Evolutionary conservation across 2,329 filamentous ascomycete genomes (phyloP), one percentile per base, ranked within the genome.

Genomic region (Rugonectria rugulosa): DNA sequence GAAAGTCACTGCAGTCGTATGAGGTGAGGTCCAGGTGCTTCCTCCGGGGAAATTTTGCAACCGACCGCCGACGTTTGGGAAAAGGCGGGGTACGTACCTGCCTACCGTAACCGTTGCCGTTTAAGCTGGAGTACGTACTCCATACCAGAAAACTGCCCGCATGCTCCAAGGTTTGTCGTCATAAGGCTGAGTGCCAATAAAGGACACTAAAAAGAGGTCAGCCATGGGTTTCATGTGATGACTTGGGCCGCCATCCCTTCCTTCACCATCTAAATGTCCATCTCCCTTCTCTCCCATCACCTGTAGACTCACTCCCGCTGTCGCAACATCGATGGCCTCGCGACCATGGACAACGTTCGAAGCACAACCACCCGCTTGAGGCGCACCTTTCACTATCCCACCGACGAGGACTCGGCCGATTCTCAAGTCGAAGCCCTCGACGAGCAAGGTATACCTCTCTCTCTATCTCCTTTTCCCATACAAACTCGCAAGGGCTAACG

Each of bases 371-470:
- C 89, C 47, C 87, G 90, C 60, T 78, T 95, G 38, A 88, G 92
- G 67, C 88, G 84, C 66, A 88, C 90, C 8, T 95, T 96, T 75
- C 84, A 83, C 57, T 95, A 94, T 75, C 89, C 89, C 5, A 74
- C 78, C 53, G 86, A 89, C 66, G 80, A 81, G 42, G 71, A 72
- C 48, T 79, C 82, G 29, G 59, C 62, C 2, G 79, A 82, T 70
- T 74, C 72, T 20, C 73, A 79, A 24, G 81, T 83, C 11, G 82
- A 87, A 62, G 83, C 86, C 51, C 78, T 95, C 57, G 91, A 95
- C 70, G 90, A 93, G 74, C 83, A 93, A 81, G 88, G 88, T 88
- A 71, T 47, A 61, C 27, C 27, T 20, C 19, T 20, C 26, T 26
- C 24, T n/a, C 8, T 46, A 21, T 15, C 32, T 12, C 11, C 46